Base-by-base conservation (phyloP, 2,329 filamentous ascomycete genomes). In the Fusarium cyanostomum region DNA sequence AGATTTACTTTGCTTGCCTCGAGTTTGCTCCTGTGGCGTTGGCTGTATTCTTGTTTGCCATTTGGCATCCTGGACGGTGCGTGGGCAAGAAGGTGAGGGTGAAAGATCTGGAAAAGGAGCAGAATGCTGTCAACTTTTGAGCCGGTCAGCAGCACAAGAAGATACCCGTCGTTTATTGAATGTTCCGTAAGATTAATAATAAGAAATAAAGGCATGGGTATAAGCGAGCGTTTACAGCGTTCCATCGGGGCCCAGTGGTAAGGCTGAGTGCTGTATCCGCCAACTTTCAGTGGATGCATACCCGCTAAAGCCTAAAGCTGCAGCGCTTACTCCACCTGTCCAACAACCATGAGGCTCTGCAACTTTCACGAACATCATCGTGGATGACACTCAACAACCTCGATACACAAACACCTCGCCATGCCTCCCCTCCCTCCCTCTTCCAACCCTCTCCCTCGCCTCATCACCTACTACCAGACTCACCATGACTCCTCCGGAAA, bases 401-500 rank as follows among this genome's bases (percentile, higher is more conserved):
- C 35, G 31, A 38, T 24, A 5, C 18, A 15, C 27, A 41, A 38
- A 3, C 11, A 38, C 24, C 12, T 46, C 48, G 33, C 41, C 51
- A 75, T 77, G 74, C 72, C 74, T 41, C 74, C 74, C 44, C 64
- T 76, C 8, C 73, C 73, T 1, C 62, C 59, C 2, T 53, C 71
- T 10, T 44, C 69, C 16, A 64, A 62, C 11, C 65, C 73, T n/a
- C 74, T 80, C 24, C 82, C 79, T 48, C 81, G 82, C 15, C 75
- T 85, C 27, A 79, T 84, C 33, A 75, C 80, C 43, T 85, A 85
- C 74, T 83, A 82, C 72, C 84, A 86, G 70, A 86, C 84, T 1
- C 84, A 83, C 28, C 83, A 86, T 70, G 77, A 81, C 62, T 65
- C 70, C 7, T 56, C 68, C 0, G 79, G 79, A 31, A 73, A 76